Base-by-base conservation (phyloP, 2,329 filamentous ascomycete species). In the Diaporthe caulivora region DNA sequence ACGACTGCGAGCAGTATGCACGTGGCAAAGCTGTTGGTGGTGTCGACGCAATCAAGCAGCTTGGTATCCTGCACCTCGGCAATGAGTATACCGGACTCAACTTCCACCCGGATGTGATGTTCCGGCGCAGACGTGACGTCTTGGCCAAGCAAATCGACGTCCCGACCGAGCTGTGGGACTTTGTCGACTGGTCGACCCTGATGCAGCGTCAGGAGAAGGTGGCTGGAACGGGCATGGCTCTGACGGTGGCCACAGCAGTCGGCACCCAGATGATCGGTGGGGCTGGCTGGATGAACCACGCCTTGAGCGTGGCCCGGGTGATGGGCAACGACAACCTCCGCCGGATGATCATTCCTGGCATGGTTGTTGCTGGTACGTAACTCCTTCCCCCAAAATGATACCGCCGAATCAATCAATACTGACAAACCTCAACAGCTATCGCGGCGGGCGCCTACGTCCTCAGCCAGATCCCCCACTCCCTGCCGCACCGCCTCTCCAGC, bases 81-180 rank as follows among this genome's bases (percentile, higher is more conserved):
- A 92, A 97, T 78, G 93, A 96, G 78, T 97, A 96, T 78, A 89
- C 93, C 29, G 93, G 95, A 78, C 90, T 98, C 58, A 94, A 91
- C 77, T 98, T 99, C 91, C 91, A 93, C 40, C 91, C 95, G 1
- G 95, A 98, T 78, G 91, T 95, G 80, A 98, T 99, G 97, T 99
- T 98, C 87, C 92, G 91, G 74, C 92, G 94, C 75, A 93, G 93
- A 79, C 90, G 92, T 74, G 94, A 99, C 81, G 90, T 91, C 2
- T 86, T 98, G 53, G 95, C 94, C 8, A 91, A 95, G 76, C 92
- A 97, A 80, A 92, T 98, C 21, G 92, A 98, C 75, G 92, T 98
- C 26, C 91, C 97, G 70, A 94, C 97, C 5, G 95, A 99, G 80
- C 78, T 98, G 0, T 93, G 89, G 89, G 97, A 99, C 84, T 98